Evolutionary conservation across 2,329 filamentous ascomycete genomes (phyloP).

Genomic region (Colletotrichum melonis): DNA sequence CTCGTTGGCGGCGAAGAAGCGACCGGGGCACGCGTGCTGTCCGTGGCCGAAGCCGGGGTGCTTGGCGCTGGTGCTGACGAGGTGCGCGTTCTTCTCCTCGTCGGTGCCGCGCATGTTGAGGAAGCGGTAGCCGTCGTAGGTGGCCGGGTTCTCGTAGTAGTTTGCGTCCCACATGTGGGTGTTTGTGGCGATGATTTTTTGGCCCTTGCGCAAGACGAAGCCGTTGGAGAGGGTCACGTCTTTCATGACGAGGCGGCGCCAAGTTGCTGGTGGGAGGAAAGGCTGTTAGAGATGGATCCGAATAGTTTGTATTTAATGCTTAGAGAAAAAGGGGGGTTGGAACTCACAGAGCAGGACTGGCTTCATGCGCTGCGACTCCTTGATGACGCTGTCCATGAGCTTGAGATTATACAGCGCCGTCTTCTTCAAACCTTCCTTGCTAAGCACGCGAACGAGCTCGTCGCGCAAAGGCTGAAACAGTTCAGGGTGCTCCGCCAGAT

Average conservation of each 20-base stretch:
- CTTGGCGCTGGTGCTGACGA: conserved; percentile 46
- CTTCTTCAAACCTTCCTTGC: conserved; percentile 36
- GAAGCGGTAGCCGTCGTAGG: conserved; percentile 39
- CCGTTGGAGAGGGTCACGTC: conserved; percentile 38
- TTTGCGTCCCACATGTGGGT: conserved; percentile 37
- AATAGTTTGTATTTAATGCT: too few relatives aligned
- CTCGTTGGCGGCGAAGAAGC: conserved; percentile 51
- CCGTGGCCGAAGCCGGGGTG: conserved; percentile 49
- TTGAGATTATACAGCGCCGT: conserved; percentile 39
- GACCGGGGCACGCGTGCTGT: conserved; percentile 49
- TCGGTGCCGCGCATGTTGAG: conserved; percentile 36
- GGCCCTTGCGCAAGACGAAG: conserved; percentile 37
- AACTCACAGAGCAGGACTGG: conserved; percentile 36
- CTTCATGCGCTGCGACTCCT: conserved; percentile 41
- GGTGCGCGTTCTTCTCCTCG: conserved; percentile 42
- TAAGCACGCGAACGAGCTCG: conserved; percentile 38
- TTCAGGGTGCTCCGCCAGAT: conserved; percentile 38
- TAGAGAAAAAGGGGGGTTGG: too few relatives aligned
- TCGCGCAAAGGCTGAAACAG: conserved; percentile 38
- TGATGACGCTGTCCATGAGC: conserved; percentile 42
- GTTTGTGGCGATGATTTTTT: conserved; percentile 34
- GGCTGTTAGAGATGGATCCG: too few relatives aligned
- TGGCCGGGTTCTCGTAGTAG: conserved; percentile 35
- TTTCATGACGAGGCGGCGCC: conserved; percentile 24
- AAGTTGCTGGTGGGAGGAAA: conserved; percentile 2